Base-by-base conservation (phyloP, 805 yeast genomes). In the Ogataea corticis region DNA sequence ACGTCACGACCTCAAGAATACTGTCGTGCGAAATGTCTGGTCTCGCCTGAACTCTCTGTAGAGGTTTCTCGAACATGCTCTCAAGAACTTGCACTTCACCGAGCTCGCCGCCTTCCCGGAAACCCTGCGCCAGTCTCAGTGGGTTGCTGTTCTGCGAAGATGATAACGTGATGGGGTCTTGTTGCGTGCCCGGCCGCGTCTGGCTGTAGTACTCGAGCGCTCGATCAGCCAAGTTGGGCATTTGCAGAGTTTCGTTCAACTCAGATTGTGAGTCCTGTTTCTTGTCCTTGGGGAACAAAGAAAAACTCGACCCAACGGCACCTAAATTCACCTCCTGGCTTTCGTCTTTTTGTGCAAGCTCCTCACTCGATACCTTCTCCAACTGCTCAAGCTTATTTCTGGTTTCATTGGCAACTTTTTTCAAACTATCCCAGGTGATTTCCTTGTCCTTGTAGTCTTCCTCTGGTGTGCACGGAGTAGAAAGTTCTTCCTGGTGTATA, bases 71-170 rank as follows among this genome's bases (percentile, higher is more conserved):
- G 30, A 44, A 34, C 4, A 55, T 39, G 19, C 56, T 55, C 28
- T 51, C 61, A 10, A 55, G 33, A 10, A 57, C 59, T 37, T 55
- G 61, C 7, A 57, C 48, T 14, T 50, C 56, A 1, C 42, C 48
- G n/a, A 29, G n/a, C 13, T 42, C 35, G 12, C 23, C 21, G 17
- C 21, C 13, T 9, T 33, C 13, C 4, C 19, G 18, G 28, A 19
- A 21, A 11, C 17, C 28, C 18, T 28, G 4, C 11, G 30, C 32
- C 16, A 37, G 25, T 17, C 29, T 25, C 23, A 37, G 16, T 12
- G 40, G 17, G 16, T 25, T 27, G 28, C 38, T 49, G 15, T n/a
- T 28, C 13, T 33, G 49, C 3, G 52, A 47, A 1, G 52, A 50
- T 7, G 56, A 46, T 3, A 53, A 30, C 5, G 29, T 37, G 21